A percentile compares a stretch with the other conserved stretches of the same genome.
Evolutionary conservation across 2,329 filamentous ascomycete species (phyloP).

Genomic region (Metarhizium guizhouense): DNA sequence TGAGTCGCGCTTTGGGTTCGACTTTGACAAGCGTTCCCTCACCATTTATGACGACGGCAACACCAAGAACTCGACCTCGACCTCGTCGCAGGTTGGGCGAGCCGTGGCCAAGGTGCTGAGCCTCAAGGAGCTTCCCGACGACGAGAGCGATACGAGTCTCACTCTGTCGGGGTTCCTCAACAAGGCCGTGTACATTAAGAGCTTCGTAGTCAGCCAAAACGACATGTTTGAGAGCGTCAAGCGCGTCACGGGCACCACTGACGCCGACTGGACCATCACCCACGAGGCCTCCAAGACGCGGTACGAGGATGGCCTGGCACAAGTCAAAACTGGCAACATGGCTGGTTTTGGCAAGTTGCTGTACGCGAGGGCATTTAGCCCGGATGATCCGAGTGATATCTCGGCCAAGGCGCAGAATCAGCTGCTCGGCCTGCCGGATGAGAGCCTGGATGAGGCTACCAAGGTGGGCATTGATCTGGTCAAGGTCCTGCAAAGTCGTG

Average conservation of each 20-base stretch:
- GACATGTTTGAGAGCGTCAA: conserved; percentile 57
- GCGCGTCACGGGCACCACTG: conserved; percentile 45
- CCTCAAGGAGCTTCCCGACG: conserved; percentile 35
- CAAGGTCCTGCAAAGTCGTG: not conserved
- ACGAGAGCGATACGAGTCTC: too few relatives aligned
- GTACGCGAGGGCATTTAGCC: conserved; percentile 47
- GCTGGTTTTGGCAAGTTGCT: conserved; percentile 39
- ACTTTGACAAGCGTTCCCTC: conserved; percentile 31
- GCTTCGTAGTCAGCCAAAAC: conserved; percentile 24
- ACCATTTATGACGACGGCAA: conserved; percentile 44
- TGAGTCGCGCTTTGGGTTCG: conserved; percentile 35
- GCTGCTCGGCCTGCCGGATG: conserved; percentile 44
- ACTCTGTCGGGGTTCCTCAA: too few relatives aligned
- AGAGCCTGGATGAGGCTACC: conserved; percentile 49
- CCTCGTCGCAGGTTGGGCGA: conserved; percentile 44
- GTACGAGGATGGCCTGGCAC: conserved; percentile 36
- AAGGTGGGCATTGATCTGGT: conserved; percentile 35
- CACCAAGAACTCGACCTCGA: conserved; percentile 30
- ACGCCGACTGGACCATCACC: conserved; percentile 47
- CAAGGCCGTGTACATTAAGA: too few relatives aligned
- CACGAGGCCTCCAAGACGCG: conserved; percentile 26
- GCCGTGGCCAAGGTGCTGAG: conserved; percentile 41
- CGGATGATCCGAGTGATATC: conserved; percentile 25
- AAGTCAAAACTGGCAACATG: conserved; percentile 29
- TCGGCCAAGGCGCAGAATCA: conserved; percentile 32